Evolutionary conservation across 306 rosid genomes (phyloP).

Genomic region (Erythrophleum fordii): DNA sequence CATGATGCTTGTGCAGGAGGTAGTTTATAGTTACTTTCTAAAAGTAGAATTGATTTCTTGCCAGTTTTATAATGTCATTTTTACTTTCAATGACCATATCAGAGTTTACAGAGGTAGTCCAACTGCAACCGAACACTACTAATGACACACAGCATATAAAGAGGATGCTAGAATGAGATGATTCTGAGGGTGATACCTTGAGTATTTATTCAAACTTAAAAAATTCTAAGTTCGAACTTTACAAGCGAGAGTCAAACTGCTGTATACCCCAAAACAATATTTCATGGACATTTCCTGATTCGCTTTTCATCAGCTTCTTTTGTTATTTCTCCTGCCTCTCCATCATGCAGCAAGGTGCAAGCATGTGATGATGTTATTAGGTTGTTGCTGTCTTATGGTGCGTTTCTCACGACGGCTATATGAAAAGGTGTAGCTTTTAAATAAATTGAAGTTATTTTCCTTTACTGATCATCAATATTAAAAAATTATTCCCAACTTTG

Average conservation of each 20-base stretch:
- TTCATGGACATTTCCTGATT: slow-evolving; percentile 12
- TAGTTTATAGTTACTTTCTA: slow-evolving; percentile 26
- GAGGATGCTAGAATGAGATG: slow-evolving; percentile 62
- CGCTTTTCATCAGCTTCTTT: not conserved
- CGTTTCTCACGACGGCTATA: slow-evolving; percentile 52
- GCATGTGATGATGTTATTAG: no score
- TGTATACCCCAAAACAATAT: not conserved
- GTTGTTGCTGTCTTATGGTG: no score
- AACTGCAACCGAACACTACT: no score
- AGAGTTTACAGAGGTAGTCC: no score
- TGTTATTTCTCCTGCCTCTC: no score
- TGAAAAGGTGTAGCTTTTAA: slow-evolving; percentile 39
- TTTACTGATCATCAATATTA: not conserved
- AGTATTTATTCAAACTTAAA: slow-evolving; percentile 38
- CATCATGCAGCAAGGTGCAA: no score
- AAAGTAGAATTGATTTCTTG: not conserved
- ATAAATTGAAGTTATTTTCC: not conserved
- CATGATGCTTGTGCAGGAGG: slow-evolving; percentile 97
- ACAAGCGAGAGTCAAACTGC: not conserved
- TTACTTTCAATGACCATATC: no score
- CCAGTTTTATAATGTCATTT: slow-evolving; percentile 1
- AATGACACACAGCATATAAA: no score
- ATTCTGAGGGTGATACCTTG: slow-evolving; percentile 59
- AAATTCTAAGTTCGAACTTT: slow-evolving; percentile 15
- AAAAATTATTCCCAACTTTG: not conserved